These are phyloP conservation scores for Agrocybe pediades DNA, from an alignment of 768 basidiomycete species.

Conservation along the genomic window DNA sequence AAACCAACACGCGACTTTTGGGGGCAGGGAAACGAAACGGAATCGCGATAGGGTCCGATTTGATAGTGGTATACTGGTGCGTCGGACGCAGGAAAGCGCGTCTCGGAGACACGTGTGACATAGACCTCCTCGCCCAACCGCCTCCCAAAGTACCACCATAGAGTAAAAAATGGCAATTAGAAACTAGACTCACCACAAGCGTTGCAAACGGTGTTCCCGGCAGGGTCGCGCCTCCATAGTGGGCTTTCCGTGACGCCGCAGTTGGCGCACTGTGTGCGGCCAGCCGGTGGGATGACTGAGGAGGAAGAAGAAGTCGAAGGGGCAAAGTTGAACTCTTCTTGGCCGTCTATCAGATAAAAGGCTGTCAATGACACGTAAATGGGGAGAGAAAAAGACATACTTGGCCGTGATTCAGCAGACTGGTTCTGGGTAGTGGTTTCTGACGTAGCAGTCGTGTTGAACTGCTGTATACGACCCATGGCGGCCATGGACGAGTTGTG, in stretches of 20 bases:
- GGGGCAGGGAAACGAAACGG: background rate
- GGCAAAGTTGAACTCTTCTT: constrained; percentile 29
- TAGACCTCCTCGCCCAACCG: constrained; percentile 5
- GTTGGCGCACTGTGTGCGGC: constrained; percentile 62
- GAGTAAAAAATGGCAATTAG: constrained; percentile 19
- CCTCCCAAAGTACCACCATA: constrained; percentile 11
- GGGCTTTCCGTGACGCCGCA: constrained; percentile 81
- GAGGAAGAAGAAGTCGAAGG: constrained; percentile 7
- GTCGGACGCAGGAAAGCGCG: constrained; percentile 13
- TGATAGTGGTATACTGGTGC: constrained; percentile 2
- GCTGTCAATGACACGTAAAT: constrained; percentile 3
- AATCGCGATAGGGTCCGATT: constrained; percentile 13
- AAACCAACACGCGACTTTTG: constrained; percentile 6
- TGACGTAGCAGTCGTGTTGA: constrained; percentile 27
- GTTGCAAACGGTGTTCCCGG: constrained; percentile 87
- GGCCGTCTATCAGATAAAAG: constrained; percentile 12
- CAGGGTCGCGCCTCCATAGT: constrained; percentile 80
- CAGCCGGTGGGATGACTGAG: constrained; percentile 30
- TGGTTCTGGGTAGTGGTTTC: constrained; percentile 22
- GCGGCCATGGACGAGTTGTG: constrained; percentile 43
- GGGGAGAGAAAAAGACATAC: constrained; percentile 13
- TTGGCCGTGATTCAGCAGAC: constrained; percentile 25
- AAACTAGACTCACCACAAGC: constrained; percentile 75
- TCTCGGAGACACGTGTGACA: constrained; percentile 22
- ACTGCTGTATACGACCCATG: constrained; percentile 48